Base-by-base conservation (phyloP, 2,329 filamentous ascomycete genomes). In the Xylaria sp. region DNA sequence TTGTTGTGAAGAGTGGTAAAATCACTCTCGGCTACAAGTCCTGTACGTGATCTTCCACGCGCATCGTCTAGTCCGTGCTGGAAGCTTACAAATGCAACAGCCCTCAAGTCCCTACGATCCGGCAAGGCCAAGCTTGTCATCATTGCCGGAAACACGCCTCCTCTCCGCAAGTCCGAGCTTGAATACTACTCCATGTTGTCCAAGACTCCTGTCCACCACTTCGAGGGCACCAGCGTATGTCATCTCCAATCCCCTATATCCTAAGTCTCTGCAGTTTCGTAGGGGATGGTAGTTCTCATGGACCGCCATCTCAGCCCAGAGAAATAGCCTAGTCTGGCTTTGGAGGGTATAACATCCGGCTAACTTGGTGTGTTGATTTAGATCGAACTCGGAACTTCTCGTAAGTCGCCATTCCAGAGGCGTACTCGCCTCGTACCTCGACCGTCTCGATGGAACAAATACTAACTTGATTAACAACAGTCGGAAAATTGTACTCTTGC, bases 41-140 rank as follows among this genome's bases (percentile, higher is more conserved):
- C 69, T 94, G 64, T 66, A 66, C 49, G 64, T 64, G 52, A 33
- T 55, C 33, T 42, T 31, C 42, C 21, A 2, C n/a, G 42, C 43
- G 51, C 35, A 47, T 15, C 15, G 2, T 25, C 43, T 25, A 45
- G 53, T 35, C 31, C 38, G 45, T 33, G 4, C 11, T 25, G 11
- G 35, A 51, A 8, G 47, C 63, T 63, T 56, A 63, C 57, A 50
- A 56, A 40, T 60, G n/a, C 33, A 40, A 61, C 43, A 66, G 64
- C 80, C 87, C 78, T 95, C 78, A 96, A 98, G 91, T 85, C 86
- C 73, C 91, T 98, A 74, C 92, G 94, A 77, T 91, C 89, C 73
- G 94, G 94, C 82, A 98, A 97, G 90, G 95, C 95, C 81, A 98
- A 98, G 91, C 89, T 97, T 73, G 92, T 98, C 80, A 93, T 96